A percentile compares a stretch with the other conserved stretches of the same genome.
Conservation (phyloP, 164 flowering plant species). For the Sextonia rubra region DNA sequence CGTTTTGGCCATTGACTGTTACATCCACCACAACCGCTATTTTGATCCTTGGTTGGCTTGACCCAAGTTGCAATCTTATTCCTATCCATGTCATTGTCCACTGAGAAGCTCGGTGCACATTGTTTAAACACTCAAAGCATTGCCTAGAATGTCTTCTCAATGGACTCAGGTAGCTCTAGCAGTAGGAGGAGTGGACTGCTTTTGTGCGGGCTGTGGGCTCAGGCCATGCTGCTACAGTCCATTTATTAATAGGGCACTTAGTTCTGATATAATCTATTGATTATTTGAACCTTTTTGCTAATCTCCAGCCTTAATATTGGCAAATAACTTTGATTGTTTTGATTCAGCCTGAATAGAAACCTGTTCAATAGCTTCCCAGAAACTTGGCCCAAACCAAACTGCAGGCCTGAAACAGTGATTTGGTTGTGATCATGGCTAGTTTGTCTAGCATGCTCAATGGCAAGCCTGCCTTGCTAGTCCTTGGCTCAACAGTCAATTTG, state of each 20-base stretch:
- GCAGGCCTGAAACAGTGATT: background rate
- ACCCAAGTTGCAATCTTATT: background rate
- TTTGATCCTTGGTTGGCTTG: too few species aligned
- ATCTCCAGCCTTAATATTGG: background rate
- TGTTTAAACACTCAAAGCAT: background rate
- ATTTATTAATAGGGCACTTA: background rate
- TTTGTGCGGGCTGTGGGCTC: too few species aligned
- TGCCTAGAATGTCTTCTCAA: background rate
- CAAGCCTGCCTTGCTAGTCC: background rate
- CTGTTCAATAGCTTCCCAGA: background rate
- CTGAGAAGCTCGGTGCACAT: background rate
- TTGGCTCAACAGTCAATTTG: background rate
- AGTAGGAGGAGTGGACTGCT: background rate
- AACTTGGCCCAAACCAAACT: background rate
- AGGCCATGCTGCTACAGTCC: background rate
- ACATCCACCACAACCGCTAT: too few species aligned
- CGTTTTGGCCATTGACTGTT: too few species aligned
- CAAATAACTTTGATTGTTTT: background rate
- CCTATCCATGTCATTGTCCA: background rate
- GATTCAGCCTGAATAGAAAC: background rate
- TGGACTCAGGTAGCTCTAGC: background rate
- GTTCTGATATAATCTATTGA: background rate
- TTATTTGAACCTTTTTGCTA: background rate
- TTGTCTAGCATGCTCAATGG: background rate
- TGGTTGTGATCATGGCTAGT: background rate